These are phyloP conservation scores for Babesia bigemina DNA, from an alignment of 169 alveolate genomes.

Conservation along the genomic window DNA sequence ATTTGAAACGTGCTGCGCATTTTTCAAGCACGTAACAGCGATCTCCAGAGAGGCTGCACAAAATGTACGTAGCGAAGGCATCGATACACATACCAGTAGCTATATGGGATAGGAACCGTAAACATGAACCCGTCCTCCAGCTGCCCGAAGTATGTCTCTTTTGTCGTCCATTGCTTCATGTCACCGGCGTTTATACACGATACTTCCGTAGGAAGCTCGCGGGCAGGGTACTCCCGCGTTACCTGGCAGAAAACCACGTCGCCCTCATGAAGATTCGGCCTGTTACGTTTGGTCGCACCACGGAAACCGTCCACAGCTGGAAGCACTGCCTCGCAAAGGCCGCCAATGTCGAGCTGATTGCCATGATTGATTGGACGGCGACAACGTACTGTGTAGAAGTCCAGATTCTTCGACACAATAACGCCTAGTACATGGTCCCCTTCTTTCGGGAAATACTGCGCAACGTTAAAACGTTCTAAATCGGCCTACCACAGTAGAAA, in stretches of 20 bases:
- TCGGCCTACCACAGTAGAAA: constrained; percentile 20
- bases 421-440: constrained; percentile 79
- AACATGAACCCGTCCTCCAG: constrained; percentile 70
- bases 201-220: constrained; percentile 60
- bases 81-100: constrained; percentile 15
- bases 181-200: constrained; percentile 70
- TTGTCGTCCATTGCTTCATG: constrained; percentile 75
- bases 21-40: constrained; percentile 68
- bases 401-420: constrained; percentile 69
- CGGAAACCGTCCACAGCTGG: constrained; percentile 74
- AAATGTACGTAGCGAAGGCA: not conserved
- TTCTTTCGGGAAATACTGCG: constrained; percentile 71
- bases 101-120: constrained; percentile 61
- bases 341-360: constrained; percentile 62
- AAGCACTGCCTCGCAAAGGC: constrained; percentile 68
- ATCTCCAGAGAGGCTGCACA: constrained; percentile 39
- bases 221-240: constrained; percentile 43
- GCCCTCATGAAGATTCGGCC: constrained; percentile 69
- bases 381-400: constrained; percentile 62
- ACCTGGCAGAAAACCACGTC: constrained; percentile 70
- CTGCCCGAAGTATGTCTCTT: constrained; percentile 77
- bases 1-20: constrained; percentile 62
- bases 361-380: not conserved
- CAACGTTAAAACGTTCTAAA: not conserved
- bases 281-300: constrained; percentile 74